Percentiles rank a stretch among this genome's conserved stretches.
These are phyloP conservation scores for Gastrodia elata DNA, from an alignment of 106 monocot genomes.

Conservation along the genomic window DNA sequence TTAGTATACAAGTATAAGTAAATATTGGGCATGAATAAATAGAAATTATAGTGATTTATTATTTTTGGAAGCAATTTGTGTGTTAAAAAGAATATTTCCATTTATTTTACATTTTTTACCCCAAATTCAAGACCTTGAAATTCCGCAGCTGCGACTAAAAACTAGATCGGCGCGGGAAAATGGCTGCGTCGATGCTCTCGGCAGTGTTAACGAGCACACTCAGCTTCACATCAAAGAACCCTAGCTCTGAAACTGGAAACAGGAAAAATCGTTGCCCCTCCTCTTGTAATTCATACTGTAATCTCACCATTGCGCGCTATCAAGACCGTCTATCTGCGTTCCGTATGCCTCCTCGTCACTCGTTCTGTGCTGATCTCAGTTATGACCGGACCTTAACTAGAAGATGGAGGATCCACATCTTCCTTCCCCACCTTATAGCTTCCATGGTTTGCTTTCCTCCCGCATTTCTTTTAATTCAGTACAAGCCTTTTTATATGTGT, in stretches of 20 bases:
- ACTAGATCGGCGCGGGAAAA: not conserved
- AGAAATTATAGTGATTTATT: no score
- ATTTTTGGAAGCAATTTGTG: no score
- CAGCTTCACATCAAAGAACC: not conserved
- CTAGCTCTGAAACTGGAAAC: not conserved
- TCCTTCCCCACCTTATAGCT: conserved; percentile 6
- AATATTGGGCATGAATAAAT: no score
- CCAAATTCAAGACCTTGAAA: no score
- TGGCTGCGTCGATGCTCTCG: not conserved
- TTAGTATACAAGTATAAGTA: no score
- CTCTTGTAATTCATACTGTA: not conserved
- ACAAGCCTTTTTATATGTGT: not conserved
- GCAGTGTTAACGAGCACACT: not conserved
- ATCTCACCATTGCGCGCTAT: not conserved
- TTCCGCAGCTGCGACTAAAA: not conserved
- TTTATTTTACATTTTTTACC: no score
- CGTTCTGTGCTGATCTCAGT: not conserved
- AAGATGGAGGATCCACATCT: not conserved
- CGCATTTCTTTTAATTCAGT: not conserved
- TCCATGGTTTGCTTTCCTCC: conserved; percentile 5
- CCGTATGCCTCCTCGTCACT: not conserved
- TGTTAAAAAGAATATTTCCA: no score
- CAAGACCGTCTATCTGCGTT: not conserved
- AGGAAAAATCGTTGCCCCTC: not conserved
- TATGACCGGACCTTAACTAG: not conserved